phyloP scores from a whole-genome alignment of 805 yeast genomes.

The Brettanomyces bruxellensis region DNA sequence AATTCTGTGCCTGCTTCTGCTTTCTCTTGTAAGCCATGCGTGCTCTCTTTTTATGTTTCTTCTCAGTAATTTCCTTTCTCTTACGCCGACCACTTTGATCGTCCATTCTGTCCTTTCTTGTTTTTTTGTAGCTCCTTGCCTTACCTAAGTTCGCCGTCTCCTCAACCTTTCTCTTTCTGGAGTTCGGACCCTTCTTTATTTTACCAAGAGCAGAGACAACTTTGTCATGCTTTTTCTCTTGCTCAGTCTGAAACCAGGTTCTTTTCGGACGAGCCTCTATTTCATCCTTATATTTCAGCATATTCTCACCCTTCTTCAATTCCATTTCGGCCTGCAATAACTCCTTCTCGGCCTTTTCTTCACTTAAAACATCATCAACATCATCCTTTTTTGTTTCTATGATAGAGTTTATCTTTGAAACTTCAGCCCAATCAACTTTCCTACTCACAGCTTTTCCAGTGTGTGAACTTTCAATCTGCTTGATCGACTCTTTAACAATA shows the following conservation, averaged over 20 bases:
- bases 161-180: constrained; percentile 59
- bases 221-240: constrained; percentile 40
- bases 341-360: constrained; percentile 86
- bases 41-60: constrained; percentile 15
- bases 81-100: constrained; percentile 37
- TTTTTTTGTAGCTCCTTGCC: constrained; percentile 66
- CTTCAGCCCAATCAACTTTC: constrained; percentile 82
- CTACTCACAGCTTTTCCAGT: constrained; percentile 71
- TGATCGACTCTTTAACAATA: constrained; percentile 86
- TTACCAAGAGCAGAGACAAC: constrained; percentile 25
- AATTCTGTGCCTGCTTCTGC: not conserved
- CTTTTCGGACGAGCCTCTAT: constrained; percentile 86
- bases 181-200: constrained; percentile 45
- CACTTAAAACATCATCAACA: constrained; percentile 71
- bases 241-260: constrained; percentile 84
- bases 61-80: constrained; percentile 26
- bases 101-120: constrained; percentile 56
- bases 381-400: constrained; percentile 51
- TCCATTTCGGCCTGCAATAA: constrained; percentile 86
- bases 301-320: constrained; percentile 72
- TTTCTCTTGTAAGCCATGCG: not conserved
- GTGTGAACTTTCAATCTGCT: constrained; percentile 42
- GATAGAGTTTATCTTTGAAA: constrained; percentile 56
- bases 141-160: constrained; percentile 51
- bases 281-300: constrained; percentile 72